These are phyloP conservation scores for Thalassiosira profunda DNA, from an alignment of 108 stramenopile genomes.

Conservation along the genomic window DNA sequence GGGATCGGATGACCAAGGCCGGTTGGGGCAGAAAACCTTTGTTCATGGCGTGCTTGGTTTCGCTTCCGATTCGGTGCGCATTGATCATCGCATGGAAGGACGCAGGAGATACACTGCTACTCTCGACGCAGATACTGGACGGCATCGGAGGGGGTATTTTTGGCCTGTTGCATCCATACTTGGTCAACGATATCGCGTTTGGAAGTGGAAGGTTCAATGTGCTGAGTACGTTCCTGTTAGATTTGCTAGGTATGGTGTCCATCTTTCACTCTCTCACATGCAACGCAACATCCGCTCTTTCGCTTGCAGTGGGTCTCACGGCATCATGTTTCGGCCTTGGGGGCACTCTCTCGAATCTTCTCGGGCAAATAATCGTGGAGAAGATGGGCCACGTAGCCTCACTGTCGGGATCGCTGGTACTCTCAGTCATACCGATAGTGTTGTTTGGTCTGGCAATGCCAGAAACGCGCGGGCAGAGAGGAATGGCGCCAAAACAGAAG, in stretches of 20 bases:
- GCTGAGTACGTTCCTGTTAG: constrained; percentile 54
- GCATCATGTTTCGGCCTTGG: constrained; percentile 88
- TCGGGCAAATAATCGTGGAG: constrained; percentile 85
- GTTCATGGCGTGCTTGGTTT: constrained; percentile 74
- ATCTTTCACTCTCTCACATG: constrained; percentile 1
- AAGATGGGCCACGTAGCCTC: constrained; percentile 80
- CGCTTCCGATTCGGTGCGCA: constrained; percentile 84
- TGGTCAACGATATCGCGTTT: constrained; percentile 91
- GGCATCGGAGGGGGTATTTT: constrained; percentile 88
- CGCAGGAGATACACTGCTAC: constrained; percentile 65
- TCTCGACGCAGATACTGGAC: constrained; percentile 90
- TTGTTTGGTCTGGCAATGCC: constrained; percentile 78
- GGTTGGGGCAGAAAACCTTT: constrained; percentile 82
- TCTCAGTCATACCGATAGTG: constrained; percentile 78
- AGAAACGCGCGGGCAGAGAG: constrained; percentile 73
- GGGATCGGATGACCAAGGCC: constrained; percentile 62
- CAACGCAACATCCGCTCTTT: neutral
- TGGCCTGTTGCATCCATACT: constrained; percentile 82
- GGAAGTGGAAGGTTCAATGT: constrained; percentile 91
- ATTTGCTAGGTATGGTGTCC: too few species aligned
- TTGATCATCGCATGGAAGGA: constrained; percentile 88
- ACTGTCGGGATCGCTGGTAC: constrained; percentile 67
- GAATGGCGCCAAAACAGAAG: too few species aligned
- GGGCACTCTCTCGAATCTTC: constrained; percentile 79
- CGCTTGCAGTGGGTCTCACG: constrained; percentile 67